Conservation (phyloP, 768 basidiomycete species). For the Nidula microcarpa region DNA sequence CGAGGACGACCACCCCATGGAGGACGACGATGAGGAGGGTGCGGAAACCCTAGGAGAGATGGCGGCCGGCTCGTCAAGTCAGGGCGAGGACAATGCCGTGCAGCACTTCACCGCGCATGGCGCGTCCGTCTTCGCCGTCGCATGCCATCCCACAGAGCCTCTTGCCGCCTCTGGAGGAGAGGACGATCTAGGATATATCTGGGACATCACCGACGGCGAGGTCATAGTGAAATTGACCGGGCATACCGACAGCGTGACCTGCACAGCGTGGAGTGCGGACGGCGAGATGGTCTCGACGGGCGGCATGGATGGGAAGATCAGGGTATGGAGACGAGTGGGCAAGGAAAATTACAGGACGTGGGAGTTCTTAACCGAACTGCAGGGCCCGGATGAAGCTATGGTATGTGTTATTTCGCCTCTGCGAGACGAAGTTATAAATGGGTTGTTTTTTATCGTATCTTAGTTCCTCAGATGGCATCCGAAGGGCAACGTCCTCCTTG, state of each 20-base stretch:
- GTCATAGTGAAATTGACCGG: slow-evolving; percentile 83
- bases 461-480: slow-evolving; percentile 97
- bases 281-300: slow-evolving; percentile 94
- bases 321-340: slow-evolving; percentile 87
- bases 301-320: slow-evolving; percentile 95
- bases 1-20: slow-evolving; percentile 70
- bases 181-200: slow-evolving; percentile 93
- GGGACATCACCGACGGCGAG: slow-evolving; percentile 82
- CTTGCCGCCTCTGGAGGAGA: slow-evolving; percentile 92
- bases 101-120: slow-evolving; percentile 68
- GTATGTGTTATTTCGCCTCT: too few relatives aligned
- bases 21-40: slow-evolving; percentile 58
- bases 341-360: slow-evolving; percentile 73
- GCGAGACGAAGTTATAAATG: too few relatives aligned
- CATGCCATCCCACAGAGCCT: slow-evolving; percentile 78
- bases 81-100: slow-evolving; percentile 57
- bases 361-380: slow-evolving; percentile 93
- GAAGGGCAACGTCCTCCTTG: slow-evolving; percentile 82
- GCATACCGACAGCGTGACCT: slow-evolving; percentile 88
- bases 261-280: slow-evolving; percentile 76
- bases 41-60: slow-evolving; percentile 38
- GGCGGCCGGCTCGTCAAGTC: slow-evolving; percentile 33
- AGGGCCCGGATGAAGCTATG: slow-evolving; percentile 94
- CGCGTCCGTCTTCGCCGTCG: slow-evolving; percentile 79
- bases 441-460: too few relatives aligned